These are phyloP conservation scores for Penicillium paradoxum DNA, from an alignment of 495 filamentous ascomycete species.

Conservation along the genomic window DNA sequence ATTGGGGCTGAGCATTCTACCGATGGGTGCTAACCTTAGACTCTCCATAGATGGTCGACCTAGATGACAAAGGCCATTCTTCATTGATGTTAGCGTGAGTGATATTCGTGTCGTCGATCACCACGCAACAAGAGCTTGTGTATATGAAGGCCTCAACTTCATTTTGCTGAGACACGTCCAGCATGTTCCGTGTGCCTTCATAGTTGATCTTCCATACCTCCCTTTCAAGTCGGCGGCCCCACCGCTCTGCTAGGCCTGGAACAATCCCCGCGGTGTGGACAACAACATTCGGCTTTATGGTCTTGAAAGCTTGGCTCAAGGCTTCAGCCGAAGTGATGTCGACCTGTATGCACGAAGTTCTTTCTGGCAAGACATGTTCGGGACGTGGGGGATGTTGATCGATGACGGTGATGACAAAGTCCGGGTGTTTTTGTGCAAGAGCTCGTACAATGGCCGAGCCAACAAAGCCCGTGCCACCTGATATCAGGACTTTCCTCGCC, in stretches of 20 bases:
- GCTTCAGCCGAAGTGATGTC: slow-evolving; percentile 33
- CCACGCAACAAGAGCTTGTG: slow-evolving; percentile 52
- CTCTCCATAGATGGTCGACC: slow-evolving; percentile 53
- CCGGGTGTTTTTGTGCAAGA: slow-evolving; percentile 37
- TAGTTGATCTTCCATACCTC: slow-evolving; percentile 50
- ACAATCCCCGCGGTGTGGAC: slow-evolving; percentile 46
- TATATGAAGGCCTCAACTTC: slow-evolving; percentile 54
- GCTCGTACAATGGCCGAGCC: slow-evolving; percentile 42
- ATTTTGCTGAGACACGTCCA: slow-evolving; percentile 44
- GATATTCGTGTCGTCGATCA: slow-evolving; percentile 50
- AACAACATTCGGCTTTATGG: slow-evolving; percentile 37
- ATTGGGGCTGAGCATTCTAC: not conserved
- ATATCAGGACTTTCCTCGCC: slow-evolving; percentile 43
- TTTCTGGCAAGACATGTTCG: slow-evolving; percentile 26
- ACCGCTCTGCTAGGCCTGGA: slow-evolving; percentile 38
- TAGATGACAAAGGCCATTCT: slow-evolving; percentile 42
- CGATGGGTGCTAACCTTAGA: slow-evolving; percentile 43
- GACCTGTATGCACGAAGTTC: slow-evolving; percentile 29
- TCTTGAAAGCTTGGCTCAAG: slow-evolving; percentile 27
- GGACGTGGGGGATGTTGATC: slow-evolving; percentile 35
- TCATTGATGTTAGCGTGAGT: slow-evolving; percentile 53
- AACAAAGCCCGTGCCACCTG: slow-evolving; percentile 52
- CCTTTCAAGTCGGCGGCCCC: slow-evolving; percentile 32
- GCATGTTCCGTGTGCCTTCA: slow-evolving; percentile 53
- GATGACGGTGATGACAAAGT: slow-evolving; percentile 41